Percentiles rank a stretch among this genome's conserved stretches.
These are phyloP conservation scores for Trichoderma sp. DNA, from an alignment of 2,329 filamentous ascomycete genomes.

Conservation along the genomic window DNA sequence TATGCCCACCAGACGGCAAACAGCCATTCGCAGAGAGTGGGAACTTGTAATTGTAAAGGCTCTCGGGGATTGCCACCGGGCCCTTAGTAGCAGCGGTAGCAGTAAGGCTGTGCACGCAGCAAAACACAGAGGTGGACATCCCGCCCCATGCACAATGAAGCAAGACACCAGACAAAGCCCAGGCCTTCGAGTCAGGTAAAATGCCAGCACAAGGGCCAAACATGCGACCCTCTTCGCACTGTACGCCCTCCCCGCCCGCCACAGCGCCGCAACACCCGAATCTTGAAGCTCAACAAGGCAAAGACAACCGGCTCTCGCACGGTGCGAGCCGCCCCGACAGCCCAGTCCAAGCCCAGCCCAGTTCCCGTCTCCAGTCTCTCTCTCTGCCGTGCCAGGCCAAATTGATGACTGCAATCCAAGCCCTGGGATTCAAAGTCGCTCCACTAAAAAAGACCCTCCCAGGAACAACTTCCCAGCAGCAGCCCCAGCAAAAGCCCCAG, in stretches of 20 bases:
- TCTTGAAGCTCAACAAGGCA: slow-evolving; percentile 14
- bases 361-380: background rate
- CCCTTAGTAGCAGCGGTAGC: background rate
- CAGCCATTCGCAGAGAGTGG: background rate
- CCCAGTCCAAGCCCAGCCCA: background rate
- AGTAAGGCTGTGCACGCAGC: background rate
- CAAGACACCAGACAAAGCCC: background rate
- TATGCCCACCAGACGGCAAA: background rate
- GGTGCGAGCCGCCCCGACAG: slow-evolving; percentile 5
- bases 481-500: too few relatives aligned
- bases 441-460: background rate
- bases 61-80: background rate
- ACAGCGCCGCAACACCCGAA: background rate
- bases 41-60: background rate
- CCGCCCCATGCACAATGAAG: background rate
- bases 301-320: background rate
- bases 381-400: background rate
- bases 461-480: background rate
- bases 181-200: background rate
- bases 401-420: background rate
- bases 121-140: background rate
- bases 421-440: background rate
- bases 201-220: background rate
- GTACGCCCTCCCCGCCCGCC: background rate
- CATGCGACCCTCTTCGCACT: background rate